Base-by-base conservation (phyloP, 768 basidiomycete species). In the Cystobasidium ongulense region DNA sequence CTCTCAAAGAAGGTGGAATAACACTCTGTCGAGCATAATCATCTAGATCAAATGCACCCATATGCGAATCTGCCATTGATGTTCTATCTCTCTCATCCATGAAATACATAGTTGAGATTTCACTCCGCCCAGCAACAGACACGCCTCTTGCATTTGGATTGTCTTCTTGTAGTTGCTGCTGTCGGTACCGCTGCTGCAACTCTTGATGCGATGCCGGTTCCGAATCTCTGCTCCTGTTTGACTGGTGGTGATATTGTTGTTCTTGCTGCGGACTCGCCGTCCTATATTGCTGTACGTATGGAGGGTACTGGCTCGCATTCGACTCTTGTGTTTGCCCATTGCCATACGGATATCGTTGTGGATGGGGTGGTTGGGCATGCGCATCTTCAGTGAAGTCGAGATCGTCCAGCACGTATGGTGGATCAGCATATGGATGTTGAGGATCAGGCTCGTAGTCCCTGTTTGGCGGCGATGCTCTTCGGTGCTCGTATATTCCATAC, bases 41-140 rank as follows among this genome's bases (percentile, higher is more conserved):
- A 54, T 71, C 68, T 10, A 71, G 54, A 29, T 71, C 68, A 31
- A 71, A 71, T 23, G 68, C 68, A 35, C 68, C 68, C 35, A 35
- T 23, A 25, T 71, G 68, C 4, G 68, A 71, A 36, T 71, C 68
- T 31, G 68, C 68, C 33, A 71, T 59, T 15, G 31, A 35, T 8
- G 53, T 21, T 29, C 68, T 11, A 29, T 71, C 68, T 29, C 68
- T 46, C 13, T 52, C 53, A 21, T 71, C 68, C 35, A 27, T 54
- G 54, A 35, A 54, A 27, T 71, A 71, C 29, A 71, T 33, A 23
- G 68, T 71, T 4, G 68, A 57, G 15, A 71, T 71, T 27, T 71
- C 68, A 36, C 68, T 71, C 21, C 68, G 68, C n/a, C 68, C 68
- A 1, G 68, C 68, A 4, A 71, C 35, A 11, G 36, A 39, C 10